Evolutionary conservation across 257 asterid species (phyloP).

Genomic region (Paraleonurus japonicus): DNA sequence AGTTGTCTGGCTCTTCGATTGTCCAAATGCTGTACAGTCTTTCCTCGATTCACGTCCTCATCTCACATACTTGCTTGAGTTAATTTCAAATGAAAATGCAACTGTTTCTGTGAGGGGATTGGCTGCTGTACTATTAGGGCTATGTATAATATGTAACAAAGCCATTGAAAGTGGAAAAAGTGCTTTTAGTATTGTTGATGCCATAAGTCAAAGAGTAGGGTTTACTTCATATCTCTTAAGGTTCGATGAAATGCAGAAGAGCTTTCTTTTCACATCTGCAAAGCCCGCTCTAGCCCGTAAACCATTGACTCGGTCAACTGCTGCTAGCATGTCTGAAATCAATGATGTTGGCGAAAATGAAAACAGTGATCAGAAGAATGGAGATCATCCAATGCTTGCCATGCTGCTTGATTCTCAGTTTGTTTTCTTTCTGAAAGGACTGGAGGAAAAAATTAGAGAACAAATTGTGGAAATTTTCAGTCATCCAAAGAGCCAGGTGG

Average conservation of each 20-base stretch:
- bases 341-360: slow-evolving; percentile 76
- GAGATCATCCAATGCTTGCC: slow-evolving; percentile 68
- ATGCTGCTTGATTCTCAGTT: slow-evolving; percentile 72
- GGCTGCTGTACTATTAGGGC: slow-evolving; percentile 76
- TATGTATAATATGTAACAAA: slow-evolving; percentile 66
- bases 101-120: slow-evolving; percentile 68
- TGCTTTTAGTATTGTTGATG: slow-evolving; percentile 70
- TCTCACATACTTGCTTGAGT: slow-evolving; percentile 80
- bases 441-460: slow-evolving; percentile 74
- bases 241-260: slow-evolving; percentile 81
- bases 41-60: slow-evolving; percentile 87
- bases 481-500: slow-evolving; percentile 82
- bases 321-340: slow-evolving; percentile 85
- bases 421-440: slow-evolving; percentile 53
- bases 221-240: slow-evolving; percentile 66
- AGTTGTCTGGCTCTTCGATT: slow-evolving; percentile 71
- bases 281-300: slow-evolving; percentile 56
- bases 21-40: slow-evolving; percentile 83
- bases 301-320: slow-evolving; percentile 76
- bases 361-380: slow-evolving; percentile 47
- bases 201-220: slow-evolving; percentile 80
- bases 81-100: slow-evolving; percentile 56
- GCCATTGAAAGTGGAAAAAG: slow-evolving; percentile 48
- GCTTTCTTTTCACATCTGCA: slow-evolving; percentile 62
- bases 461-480: slow-evolving; percentile 70